These are phyloP conservation scores for Aegilops umbellulata DNA, from an alignment of 176 grass and related monocot genomes.

Conservation along the genomic window DNA sequence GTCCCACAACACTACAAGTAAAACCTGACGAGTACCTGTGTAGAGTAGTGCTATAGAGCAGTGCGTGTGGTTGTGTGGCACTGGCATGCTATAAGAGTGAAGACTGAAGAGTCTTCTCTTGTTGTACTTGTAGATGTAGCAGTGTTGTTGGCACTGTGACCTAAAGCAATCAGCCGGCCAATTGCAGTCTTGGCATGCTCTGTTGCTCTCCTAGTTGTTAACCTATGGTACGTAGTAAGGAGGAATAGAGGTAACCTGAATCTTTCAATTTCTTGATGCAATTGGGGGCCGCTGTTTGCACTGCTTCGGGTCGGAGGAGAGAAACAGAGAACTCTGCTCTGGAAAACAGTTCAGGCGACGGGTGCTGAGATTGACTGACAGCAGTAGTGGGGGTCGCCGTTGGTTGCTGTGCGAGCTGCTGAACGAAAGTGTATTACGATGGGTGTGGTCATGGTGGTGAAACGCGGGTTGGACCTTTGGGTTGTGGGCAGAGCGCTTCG, in stretches of 20 bases:
- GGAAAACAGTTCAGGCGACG: background rate
- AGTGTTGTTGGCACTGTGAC: background rate
- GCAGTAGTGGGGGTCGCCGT: background rate
- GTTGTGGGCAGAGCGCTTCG: background rate
- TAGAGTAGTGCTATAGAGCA: background rate
- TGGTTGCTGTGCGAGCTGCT: background rate
- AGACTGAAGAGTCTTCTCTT: background rate
- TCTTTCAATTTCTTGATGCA: background rate
- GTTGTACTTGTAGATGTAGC: background rate
- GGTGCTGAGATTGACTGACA: background rate
- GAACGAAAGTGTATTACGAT: background rate
- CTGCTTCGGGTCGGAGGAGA: background rate
- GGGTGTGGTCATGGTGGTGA: background rate
- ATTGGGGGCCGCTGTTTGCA: background rate
- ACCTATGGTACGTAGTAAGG: background rate
- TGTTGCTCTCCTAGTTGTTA: background rate
- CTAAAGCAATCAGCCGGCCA: background rate
- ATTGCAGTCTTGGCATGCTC: background rate
- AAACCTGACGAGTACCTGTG: background rate
- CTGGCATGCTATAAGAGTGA: background rate
- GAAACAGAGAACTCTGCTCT: too few relatives aligned
- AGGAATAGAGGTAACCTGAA: background rate
- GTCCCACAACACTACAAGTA: slow-evolving; percentile 4
- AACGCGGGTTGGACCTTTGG: background rate
- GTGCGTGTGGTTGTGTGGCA: background rate